These are phyloP conservation scores for Kazachstania sp. DNA, from an alignment of 1,139 yeast genomes.

Conservation along the genomic window DNA sequence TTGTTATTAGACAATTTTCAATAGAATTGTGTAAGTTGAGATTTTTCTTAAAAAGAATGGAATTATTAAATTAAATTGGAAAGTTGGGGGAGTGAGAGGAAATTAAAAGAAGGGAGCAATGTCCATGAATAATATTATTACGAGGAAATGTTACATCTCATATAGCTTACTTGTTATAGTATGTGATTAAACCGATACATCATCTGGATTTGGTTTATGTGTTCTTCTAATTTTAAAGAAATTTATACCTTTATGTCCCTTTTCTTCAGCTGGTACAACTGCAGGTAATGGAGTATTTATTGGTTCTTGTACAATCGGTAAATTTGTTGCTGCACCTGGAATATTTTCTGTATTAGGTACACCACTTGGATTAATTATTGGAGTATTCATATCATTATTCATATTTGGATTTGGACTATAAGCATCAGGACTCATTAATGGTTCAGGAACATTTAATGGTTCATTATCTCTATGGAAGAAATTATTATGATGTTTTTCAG, in stretches of 20 bases:
- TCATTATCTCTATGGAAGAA: constrained; percentile 11
- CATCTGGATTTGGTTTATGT: constrained; percentile 49
- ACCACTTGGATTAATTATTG: background rate
- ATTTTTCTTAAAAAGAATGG: background rate
- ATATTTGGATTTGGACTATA: constrained; percentile 5
- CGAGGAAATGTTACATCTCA: background rate
- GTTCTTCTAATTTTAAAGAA: constrained; percentile 67
- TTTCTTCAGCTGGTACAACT: constrained; percentile 16
- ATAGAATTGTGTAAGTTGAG: too few relatives aligned
- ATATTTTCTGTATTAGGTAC: background rate
- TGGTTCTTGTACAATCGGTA: constrained; percentile 1
- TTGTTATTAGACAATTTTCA: too few relatives aligned
- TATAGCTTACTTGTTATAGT: background rate
- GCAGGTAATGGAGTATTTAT: background rate
- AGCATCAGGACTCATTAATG: constrained; percentile 5
- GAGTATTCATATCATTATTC: background rate
- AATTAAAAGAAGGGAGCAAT: background rate
- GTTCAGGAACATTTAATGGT: constrained; percentile 8
- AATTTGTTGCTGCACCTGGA: background rate
- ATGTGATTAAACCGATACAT: constrained; percentile 45
- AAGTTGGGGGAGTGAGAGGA: background rate
- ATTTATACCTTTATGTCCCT: constrained; percentile 56
- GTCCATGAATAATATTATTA: constrained; percentile 1
- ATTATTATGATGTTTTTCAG: constrained; percentile 5
- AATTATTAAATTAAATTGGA: background rate